phyloP scores from a whole-genome alignment of 2,329 filamentous ascomycete species.

The Colletotrichum sp. region DNA sequence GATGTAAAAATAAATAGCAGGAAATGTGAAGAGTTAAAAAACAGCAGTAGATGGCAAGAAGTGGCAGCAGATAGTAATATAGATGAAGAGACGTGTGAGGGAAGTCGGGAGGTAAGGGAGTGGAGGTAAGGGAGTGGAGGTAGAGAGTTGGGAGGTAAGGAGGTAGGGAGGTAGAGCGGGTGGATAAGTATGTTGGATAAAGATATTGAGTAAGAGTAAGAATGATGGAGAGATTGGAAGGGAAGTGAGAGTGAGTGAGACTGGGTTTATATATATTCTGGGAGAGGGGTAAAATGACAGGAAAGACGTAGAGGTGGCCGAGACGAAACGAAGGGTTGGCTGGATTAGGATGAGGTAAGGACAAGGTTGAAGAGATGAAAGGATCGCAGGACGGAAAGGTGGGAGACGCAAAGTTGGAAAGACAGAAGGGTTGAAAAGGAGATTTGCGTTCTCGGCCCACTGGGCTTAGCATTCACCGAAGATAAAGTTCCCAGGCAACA shows the following conservation, averaged over 20 bases:
- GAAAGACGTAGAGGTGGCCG: background rate
- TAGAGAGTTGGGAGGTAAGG: background rate
- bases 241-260: background rate
- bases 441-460: background rate
- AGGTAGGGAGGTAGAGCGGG: background rate
- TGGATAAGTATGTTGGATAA: background rate
- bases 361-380: background rate
- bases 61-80: background rate
- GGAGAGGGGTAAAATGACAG: background rate
- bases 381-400: background rate
- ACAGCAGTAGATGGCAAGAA: background rate
- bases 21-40: background rate
- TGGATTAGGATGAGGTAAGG: background rate
- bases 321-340: background rate
- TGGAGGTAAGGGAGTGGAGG: background rate
- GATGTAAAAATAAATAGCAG: background rate
- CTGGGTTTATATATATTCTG: background rate
- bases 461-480: background rate
- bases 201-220: background rate
- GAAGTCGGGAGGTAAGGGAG: background rate
- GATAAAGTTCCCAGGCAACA: constrained; percentile 4
- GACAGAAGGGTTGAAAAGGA: background rate
- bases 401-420: background rate
- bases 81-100: background rate
- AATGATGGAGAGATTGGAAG: too few species aligned